A percentile compares a stretch with the other conserved stretches of the same genome.
phyloP scores from a whole-genome alignment of 176 grass and related monocot genomes.

The Oryza brachyantha region DNA sequence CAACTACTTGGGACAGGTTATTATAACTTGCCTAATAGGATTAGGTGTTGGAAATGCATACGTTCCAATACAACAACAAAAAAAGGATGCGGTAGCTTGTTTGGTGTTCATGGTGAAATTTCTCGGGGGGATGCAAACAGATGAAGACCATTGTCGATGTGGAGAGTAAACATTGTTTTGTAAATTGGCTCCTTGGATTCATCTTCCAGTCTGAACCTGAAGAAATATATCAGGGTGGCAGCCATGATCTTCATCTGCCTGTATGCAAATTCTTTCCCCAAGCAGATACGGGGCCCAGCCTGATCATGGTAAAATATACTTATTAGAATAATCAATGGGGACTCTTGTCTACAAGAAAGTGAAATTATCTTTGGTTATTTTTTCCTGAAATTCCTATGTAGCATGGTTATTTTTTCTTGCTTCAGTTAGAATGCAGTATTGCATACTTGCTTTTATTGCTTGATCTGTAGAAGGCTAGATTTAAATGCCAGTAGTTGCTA shows the following conservation, averaged over 20 bases:
- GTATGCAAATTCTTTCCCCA: conserved; percentile 85
- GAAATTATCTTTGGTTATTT: conserved; percentile 1
- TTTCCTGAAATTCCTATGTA: background rate
- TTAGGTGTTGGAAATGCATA: background rate
- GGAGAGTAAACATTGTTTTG: conserved; percentile 58
- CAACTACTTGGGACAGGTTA: background rate
- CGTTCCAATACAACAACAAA: background rate
- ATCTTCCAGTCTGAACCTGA: conserved; percentile 64
- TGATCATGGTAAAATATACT: conserved; percentile 18
- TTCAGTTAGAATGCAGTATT: background rate
- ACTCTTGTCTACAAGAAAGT: background rate
- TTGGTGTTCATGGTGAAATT: conserved; percentile 19
- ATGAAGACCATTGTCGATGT: conserved; percentile 54
- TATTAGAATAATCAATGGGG: background rate
- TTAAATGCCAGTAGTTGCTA: no score
- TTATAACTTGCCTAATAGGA: background rate
- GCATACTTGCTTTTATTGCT: background rate
- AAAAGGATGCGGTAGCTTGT: background rate
- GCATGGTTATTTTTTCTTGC: background rate
- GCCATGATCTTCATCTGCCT: conserved; percentile 70
- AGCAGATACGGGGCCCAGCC: conserved; percentile 59
- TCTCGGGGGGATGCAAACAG: conserved; percentile 17
- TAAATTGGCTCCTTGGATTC: conserved; percentile 40
- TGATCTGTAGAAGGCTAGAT: no score
- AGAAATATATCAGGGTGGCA: conserved; percentile 50